Evolutionary conservation across 169 alveolate species (phyloP), one percentile per base, ranked within the genome.

Genomic region (Plasmodium chabaudi): DNA sequence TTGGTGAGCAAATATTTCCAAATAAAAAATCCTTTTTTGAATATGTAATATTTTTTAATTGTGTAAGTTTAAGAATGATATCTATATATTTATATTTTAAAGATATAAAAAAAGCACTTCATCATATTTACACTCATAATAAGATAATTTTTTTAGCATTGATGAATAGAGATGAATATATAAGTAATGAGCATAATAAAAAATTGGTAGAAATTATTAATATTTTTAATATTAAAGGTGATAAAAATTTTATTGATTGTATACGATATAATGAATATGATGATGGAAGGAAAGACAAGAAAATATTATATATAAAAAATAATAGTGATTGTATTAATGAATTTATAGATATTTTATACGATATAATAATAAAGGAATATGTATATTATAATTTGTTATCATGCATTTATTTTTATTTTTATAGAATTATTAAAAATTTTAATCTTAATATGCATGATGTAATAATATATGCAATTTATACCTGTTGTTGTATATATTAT

Each of bases 121-220:
- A 82, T n/a, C 90, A 82, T 55, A 82, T 82, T 39, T 61, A 82
- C 53, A 82, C 90, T 1, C 90, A 82, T 55, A 82, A 82, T 21
- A 82, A 82, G 34, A 82, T 82, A 15, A 82, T 82, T 39, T 56
- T 53, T 27, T 53, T 82, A 47, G 82, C 90, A 10, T 39, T 82
- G 51, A 61, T 82, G 64, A 55, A 47, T 46, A 42, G 51, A 47
- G 87, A 72, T 17, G 63, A 67, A 27, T 13, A 1, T 42, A 27
- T 23, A 64, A 34, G 0, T 2, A 27, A 53, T 12, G 60, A 56
- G 1, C 60, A 47, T 19, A 44, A 47, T 19, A 0, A 25, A 4
- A 15, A 60, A 47, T 55, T 61, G 49, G 1, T 9, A 27, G 68
- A 60, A 9, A 25, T 82, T 59, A 67, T 56, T 55, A 55, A 70